Evolutionary conservation across 306 rosid genomes (phyloP).

Genomic region (Quercus engelmannii): DNA sequence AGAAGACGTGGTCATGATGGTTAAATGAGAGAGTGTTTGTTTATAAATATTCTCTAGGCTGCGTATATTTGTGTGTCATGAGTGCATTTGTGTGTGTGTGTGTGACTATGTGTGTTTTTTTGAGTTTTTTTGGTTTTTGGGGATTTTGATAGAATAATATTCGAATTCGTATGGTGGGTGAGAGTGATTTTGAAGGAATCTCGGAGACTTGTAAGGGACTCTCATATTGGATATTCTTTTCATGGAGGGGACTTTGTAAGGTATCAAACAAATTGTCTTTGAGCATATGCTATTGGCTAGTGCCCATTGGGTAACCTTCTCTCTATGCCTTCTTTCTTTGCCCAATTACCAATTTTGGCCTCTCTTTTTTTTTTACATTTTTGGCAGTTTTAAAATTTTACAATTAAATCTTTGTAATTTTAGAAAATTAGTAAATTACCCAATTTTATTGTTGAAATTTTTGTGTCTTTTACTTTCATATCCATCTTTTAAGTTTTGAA

Average conservation of each 20-base stretch:
- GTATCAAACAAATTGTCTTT: constrained; percentile 27
- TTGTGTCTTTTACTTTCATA: too few relatives aligned
- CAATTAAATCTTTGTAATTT: too few relatives aligned
- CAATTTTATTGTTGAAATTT: too few relatives aligned
- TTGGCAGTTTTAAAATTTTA: too few relatives aligned
- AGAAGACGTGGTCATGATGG: constrained; percentile 43
- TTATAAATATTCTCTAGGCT: background rate
- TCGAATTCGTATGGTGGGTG: background rate
- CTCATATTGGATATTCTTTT: constrained; percentile 47
- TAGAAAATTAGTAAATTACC: too few relatives aligned
- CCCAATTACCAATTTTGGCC: too few relatives aligned
- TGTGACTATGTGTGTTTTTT: background rate
- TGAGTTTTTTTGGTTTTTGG: background rate
- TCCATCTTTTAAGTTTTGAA: too few relatives aligned
- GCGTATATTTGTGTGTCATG: background rate
- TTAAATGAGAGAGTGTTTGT: background rate
- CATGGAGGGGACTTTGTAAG: constrained; percentile 6
- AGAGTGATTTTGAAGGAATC: constrained; percentile 21
- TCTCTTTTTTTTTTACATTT: too few relatives aligned
- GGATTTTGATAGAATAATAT: background rate
- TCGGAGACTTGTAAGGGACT: constrained; percentile 7
- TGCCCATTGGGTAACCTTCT: background rate
- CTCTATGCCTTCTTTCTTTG: background rate
- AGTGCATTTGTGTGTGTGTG: constrained; percentile 9
- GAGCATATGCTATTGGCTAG: constrained; percentile 42